phyloP scores from a whole-genome alignment of 2,329 filamentous ascomycete genomes.

The Sporothrix curviconia region DNA sequence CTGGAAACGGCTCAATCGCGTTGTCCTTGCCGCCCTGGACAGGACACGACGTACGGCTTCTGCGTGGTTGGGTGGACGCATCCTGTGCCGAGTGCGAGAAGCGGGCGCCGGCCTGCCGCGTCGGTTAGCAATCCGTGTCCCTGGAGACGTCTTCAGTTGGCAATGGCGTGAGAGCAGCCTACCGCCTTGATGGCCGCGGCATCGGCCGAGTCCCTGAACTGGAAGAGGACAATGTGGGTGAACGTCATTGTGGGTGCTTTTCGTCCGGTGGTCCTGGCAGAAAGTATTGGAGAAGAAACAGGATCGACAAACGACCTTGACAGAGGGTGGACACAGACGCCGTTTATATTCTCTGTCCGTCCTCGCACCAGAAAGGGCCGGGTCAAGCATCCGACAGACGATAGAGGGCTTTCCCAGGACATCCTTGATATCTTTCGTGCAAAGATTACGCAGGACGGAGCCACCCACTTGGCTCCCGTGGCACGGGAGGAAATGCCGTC shows the following conservation, averaged over 20 bases:
- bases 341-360: not conserved
- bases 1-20: constrained; percentile 46
- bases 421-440: no score
- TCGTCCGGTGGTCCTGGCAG: not conserved
- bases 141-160: no score
- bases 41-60: constrained; percentile 53
- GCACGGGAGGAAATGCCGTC: no score
- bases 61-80: constrained; percentile 57
- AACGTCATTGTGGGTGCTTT: constrained; percentile 13
- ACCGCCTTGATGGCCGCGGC: constrained; percentile 5
- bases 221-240: constrained; percentile 16
- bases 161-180: not conserved
- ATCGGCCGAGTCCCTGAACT: constrained; percentile 8
- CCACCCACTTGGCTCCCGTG: no score
- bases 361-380: not conserved
- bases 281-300: not conserved
- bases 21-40: constrained; percentile 55
- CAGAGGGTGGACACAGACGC: not conserved
- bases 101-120: constrained; percentile 26
- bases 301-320: no score
- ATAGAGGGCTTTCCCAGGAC: no score
- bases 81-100: constrained; percentile 46
- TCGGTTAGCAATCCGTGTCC: no score
- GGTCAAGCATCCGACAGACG: not conserved
- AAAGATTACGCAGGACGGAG: no score